Percentiles rank a stretch among this genome's conserved stretches.
These are phyloP conservation scores for Maudiozyma turicensis DNA, from an alignment of 805 yeast genomes.

Conservation along the genomic window DNA sequence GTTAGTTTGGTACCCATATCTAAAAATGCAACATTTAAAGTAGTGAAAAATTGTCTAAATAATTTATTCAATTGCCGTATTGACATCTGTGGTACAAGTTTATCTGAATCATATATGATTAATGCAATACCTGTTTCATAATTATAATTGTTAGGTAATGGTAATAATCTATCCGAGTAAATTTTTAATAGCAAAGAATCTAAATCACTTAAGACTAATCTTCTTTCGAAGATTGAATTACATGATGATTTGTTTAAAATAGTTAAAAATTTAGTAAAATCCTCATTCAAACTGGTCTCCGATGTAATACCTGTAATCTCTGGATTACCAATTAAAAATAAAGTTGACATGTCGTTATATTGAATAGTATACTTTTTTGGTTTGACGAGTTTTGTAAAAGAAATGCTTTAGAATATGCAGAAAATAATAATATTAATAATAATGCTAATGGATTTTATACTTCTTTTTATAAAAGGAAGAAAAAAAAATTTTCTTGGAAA, in stretches of 20 bases:
- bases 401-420: too few relatives aligned
- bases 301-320: not conserved
- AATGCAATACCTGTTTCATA: slow-evolving; percentile 22
- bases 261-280: not conserved
- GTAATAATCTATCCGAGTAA: slow-evolving; percentile 15
- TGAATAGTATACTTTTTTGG: too few relatives aligned
- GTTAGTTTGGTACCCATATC: slow-evolving; percentile 3
- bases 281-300: not conserved
- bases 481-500: too few relatives aligned
- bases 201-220: slow-evolving; percentile 5
- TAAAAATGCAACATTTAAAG: slow-evolving; percentile 18
- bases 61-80: slow-evolving; percentile 11
- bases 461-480: too few relatives aligned
- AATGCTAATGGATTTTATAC: too few relatives aligned
- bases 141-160: slow-evolving; percentile 10
- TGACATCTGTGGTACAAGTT: slow-evolving; percentile 2
- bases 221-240: slow-evolving; percentile 6
- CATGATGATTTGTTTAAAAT: not conserved
- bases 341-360: slow-evolving; percentile 2
- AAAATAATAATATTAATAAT: too few relatives aligned
- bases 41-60: slow-evolving; percentile 17
- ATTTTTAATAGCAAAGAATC: slow-evolving; percentile 12
- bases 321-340: slow-evolving; percentile 3
- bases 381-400: too few relatives aligned
- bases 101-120: slow-evolving; percentile 9